Base-by-base conservation (phyloP, 768 basidiomycete genomes). In the Dentipellis fragilis region DNA sequence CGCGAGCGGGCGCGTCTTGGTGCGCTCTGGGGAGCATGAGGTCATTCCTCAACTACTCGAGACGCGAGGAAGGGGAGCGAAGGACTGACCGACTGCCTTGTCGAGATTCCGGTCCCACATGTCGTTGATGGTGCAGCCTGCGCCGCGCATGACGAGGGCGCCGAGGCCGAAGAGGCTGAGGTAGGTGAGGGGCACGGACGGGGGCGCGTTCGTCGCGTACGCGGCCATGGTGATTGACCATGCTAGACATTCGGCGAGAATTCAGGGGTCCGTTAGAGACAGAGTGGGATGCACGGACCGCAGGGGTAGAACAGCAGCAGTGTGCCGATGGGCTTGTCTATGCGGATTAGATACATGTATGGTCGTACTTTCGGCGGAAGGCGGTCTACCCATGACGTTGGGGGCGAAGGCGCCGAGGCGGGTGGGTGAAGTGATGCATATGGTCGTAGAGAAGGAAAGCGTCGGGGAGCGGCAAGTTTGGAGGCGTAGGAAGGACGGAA, bases 211-310 rank as follows among this genome's bases (percentile, higher is more conserved):
- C 8, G 83, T 71, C 10, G 89, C 85, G 63, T 93, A 94, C 2
- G 90, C 84, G 0, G 93, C 93, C 89, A 99, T 95, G 7, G 92
- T 90, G 64, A 99, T 96, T 10, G 93, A 92, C 96, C 96, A 99
- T 8, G 93, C 96, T 99, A 6, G 55, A 29, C 36, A 21, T 49
- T 5, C 12, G 14, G n/a, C 34, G 48, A 54, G 37, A 16, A n/a
- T n/a, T 14, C 53, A 49, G 1, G 3, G 23, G 19, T 12, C 6
- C 14, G 22, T 29, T 29, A n/a, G 14, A 21, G n/a, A n/a, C n/a
- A 53, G 40, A 12, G 14, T n/a, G 19, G 42, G 3, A 29, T 45
- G 5, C 50, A 81, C 85, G 63, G 54, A 96, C 95, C 81, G 68
- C 96, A 98, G 1, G 96, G 96, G 72, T 92, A 94, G 67, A 87